phyloP scores from a whole-genome alignment of 257 asterid species.

The Solanum habrochaites region DNA sequence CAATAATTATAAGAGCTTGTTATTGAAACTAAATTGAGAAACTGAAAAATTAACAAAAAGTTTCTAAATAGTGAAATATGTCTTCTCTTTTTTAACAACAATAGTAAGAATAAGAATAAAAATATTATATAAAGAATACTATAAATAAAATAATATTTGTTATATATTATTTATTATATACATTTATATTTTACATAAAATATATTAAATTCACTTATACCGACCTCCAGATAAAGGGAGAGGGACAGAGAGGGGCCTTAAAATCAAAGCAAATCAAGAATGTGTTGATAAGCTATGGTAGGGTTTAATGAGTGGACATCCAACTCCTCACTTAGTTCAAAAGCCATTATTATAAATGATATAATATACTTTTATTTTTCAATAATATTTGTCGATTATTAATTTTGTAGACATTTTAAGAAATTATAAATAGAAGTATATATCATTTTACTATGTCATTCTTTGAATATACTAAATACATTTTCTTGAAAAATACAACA shows the following conservation, averaged over 20 bases:
- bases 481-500: too few relatives aligned
- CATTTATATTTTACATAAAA: too few relatives aligned
- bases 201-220: neutral
- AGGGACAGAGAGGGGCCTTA: neutral
- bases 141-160: too few relatives aligned
- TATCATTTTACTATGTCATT: too few relatives aligned
- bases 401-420: too few relatives aligned
- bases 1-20: neutral
- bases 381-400: too few relatives aligned
- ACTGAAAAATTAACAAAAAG: neutral
- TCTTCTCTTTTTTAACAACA: neutral
- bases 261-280: neutral
- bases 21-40: neutral
- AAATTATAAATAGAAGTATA: too few relatives aligned
- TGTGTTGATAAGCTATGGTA: neutral
- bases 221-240: neutral
- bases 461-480: too few relatives aligned
- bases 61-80: too few relatives aligned
- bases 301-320: neutral
- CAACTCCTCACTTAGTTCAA: neutral
- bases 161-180: too few relatives aligned
- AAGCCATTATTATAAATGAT: neutral
- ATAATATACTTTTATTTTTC: accelerated
- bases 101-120: too few relatives aligned
- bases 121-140: too few relatives aligned